Evolutionary conservation across 257 asterid genomes (phyloP), one percentile per base, ranked within the genome.

Genomic region (Capsicum pubescens): DNA sequence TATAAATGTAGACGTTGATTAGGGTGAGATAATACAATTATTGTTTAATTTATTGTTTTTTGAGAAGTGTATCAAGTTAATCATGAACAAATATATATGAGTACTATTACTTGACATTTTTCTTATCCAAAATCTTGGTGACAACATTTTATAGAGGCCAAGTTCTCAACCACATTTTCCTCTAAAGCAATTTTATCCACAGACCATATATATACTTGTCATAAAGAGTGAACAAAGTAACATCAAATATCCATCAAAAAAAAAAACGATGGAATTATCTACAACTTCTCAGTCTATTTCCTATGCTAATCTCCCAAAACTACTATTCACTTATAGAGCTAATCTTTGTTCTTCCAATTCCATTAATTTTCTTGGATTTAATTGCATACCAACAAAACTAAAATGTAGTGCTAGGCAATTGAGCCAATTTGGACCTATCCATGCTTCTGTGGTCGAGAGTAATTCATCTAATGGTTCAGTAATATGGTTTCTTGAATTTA

Each of bases 401-500:
- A 85, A 90, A 81, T 88, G 52, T 61, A 87, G 86, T 79, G 87
- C 82, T 5, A 88, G 86, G 44, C 90, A 86, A 84, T 59, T 87
- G 86, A 91, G 91, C 86, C 82, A 79, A 48, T 91, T 88, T 81
- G 93, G 92, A 72, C 90, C 91, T 19, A 59, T 93, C 9, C 83
- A 89, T 56, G 90, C 95, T 86, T 91, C 93, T 56, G 86, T 80
- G 50, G 90, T 89, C 83, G 90, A 89, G 48, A 85, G 50, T 82
- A 83, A 63, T 54, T 81, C 92, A 3, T 48, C 87, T 10, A 85
- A 71, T 86, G 83, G 52, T 82, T 90, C 93, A 13, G 87, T 88
- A 5, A 89, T 90, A 90, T 95, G 98, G 99, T 81, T 94, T 88
- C 96, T 95, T 90, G 88, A 94, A 86, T 97, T 97, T 83, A 87